Percentiles rank a stretch among this genome's conserved stretches.
Evolutionary conservation across 176 grass and related monocot genomes (phyloP).

Genomic region (Tuctoria greenei): DNA sequence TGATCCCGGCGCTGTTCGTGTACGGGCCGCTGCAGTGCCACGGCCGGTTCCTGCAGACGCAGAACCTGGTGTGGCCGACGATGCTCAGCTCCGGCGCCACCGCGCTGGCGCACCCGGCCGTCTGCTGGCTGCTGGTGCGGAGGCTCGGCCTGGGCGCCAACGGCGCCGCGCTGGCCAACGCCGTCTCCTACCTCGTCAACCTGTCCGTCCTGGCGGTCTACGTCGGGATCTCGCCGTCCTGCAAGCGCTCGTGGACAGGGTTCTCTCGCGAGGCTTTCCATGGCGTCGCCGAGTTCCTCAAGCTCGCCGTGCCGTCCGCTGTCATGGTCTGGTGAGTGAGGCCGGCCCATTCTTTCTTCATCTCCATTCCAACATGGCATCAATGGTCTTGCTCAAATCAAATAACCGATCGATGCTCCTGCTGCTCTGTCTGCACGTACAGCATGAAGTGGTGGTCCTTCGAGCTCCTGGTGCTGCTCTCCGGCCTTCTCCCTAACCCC

Average conservation of each 20-base stretch:
- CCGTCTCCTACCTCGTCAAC: conserved; percentile 41
- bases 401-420: too few relatives aligned
- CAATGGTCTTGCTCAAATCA: neutral
- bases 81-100: conserved; percentile 41
- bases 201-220: conserved; percentile 32
- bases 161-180: conserved; percentile 44
- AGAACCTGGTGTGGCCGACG: conserved; percentile 41
- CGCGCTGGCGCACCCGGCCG: conserved; percentile 38
- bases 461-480: conserved; percentile 61
- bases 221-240: conserved; percentile 35
- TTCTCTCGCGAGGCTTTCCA: conserved; percentile 50
- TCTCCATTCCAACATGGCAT: neutral
- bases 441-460: conserved; percentile 74
- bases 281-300: conserved; percentile 28
- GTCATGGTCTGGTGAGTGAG: conserved; percentile 65
- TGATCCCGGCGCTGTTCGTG: conserved; percentile 45
- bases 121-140: conserved; percentile 60
- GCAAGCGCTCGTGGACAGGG: conserved; percentile 37
- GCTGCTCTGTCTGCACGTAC: neutral
- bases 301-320: conserved; percentile 44
- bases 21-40: conserved; percentile 42
- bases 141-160: conserved; percentile 26
- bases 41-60: conserved; percentile 40
- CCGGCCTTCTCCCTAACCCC: conserved; percentile 64
- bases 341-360: too few relatives aligned